phyloP scores from a whole-genome alignment of 495 filamentous ascomycete genomes.

The Penicillium paradoxum region DNA sequence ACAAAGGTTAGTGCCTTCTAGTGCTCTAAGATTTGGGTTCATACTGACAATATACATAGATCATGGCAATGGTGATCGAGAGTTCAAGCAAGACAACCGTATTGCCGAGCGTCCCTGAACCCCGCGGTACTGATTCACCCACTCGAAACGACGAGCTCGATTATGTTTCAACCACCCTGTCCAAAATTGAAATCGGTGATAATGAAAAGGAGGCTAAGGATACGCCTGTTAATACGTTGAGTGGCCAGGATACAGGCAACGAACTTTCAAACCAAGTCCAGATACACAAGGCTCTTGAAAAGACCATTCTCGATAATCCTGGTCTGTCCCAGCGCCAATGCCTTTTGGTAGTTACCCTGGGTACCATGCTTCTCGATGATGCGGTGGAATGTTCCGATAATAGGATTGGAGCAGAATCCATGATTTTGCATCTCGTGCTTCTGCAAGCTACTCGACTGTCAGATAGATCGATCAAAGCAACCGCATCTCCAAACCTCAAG shows the following conservation, averaged over 20 bases:
- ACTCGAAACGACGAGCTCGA: neutral
- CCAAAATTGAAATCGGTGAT: neutral
- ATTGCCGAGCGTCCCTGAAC: neutral
- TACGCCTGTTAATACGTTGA: no score
- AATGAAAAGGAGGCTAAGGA: neutral
- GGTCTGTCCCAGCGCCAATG: neutral
- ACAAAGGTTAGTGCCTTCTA: slow-evolving; percentile 45
- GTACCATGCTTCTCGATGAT: neutral
- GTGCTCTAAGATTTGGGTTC: neutral
- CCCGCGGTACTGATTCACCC: neutral
- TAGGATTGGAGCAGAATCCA: slow-evolving; percentile 1
- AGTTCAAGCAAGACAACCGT: neutral
- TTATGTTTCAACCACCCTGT: neutral
- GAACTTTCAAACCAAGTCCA: neutral
- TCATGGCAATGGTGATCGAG: slow-evolving; percentile 48
- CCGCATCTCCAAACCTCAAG: neutral
- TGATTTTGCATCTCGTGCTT: neutral
- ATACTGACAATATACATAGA: neutral
- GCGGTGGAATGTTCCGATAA: neutral
- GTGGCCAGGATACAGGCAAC: neutral
- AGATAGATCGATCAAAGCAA: neutral
- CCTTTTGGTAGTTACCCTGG: neutral
- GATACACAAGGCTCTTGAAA: neutral
- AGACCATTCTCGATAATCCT: neutral
- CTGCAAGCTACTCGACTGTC: neutral